phyloP scores from a whole-genome alignment of 495 filamentous ascomycete species.

The Acidomyces sp. region DNA sequence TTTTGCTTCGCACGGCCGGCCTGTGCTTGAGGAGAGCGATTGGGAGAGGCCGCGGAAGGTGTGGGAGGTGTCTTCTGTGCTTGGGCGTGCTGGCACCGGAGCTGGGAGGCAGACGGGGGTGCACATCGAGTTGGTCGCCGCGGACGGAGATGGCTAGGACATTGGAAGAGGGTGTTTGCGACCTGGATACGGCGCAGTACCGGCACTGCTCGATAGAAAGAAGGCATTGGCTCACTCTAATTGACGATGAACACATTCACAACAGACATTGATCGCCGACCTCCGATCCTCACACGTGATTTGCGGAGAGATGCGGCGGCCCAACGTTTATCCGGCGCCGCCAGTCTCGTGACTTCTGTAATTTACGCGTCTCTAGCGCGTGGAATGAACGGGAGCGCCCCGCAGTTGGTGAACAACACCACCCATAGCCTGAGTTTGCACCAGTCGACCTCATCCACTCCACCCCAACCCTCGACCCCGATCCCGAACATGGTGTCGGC shows the following conservation, averaged over 20 bases:
- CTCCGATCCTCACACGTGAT: no score
- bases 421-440: no score
- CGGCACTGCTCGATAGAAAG: slow-evolving; percentile 10
- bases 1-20: slow-evolving; percentile 7
- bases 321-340: no score
- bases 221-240: slow-evolving; percentile 13
- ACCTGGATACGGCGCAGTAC: slow-evolving; percentile 15
- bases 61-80: slow-evolving; percentile 3
- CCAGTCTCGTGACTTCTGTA: no score
- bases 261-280: no score
- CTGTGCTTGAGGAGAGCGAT: slow-evolving; percentile 10
- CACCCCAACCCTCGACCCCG: no score
- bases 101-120: slow-evolving; percentile 1
- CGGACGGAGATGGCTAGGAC: slow-evolving; percentile 3
- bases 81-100: slow-evolving; percentile 6
- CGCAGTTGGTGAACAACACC: no score
- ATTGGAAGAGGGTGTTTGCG: slow-evolving; percentile 11
- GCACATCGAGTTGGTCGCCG: slow-evolving; percentile 1
- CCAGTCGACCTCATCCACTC: no score
- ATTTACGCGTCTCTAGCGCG: no score
- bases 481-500: slow-evolving; percentile 16
- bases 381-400: no score
- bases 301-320: no score
- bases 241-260: no score
- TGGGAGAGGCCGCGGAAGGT: slow-evolving; percentile 7